These are phyloP conservation scores for Aquilaria malaccensis DNA, from an alignment of 345 rosid genomes.

Conservation along the genomic window DNA sequence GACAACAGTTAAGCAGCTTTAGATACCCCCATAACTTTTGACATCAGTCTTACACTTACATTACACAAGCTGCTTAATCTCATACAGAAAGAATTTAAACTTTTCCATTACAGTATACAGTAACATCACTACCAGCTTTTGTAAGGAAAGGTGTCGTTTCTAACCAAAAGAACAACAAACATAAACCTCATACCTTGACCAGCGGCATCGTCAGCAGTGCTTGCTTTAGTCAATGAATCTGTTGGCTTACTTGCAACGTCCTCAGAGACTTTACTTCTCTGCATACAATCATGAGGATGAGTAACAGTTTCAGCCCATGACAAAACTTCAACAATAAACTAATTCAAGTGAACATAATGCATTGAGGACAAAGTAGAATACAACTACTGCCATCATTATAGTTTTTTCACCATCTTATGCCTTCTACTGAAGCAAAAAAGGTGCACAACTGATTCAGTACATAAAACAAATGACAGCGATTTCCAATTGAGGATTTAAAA, in stretches of 20 bases:
- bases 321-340: no score
- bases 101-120: not conserved
- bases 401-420: no score
- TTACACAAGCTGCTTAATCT: not conserved
- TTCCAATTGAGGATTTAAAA: no score
- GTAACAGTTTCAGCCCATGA: no score
- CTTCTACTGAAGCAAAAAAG: no score
- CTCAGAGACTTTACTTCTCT: constrained; percentile 50
- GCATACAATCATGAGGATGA: constrained; percentile 6
- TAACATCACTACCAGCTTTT: no score
- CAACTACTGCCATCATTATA: no score
- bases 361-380: no score
- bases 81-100: constrained; percentile 3
- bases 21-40: not conserved
- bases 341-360: no score
- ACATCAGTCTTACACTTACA: not conserved
- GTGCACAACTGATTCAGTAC: no score
- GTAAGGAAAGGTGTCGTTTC: not conserved
- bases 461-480: not conserved
- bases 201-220: constrained; percentile 12
- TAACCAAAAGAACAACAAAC: not conserved
- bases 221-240: constrained; percentile 33
- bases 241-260: constrained; percentile 41
- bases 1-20: no score
- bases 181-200: constrained; percentile 25